Evolutionary conservation across 2,329 filamentous ascomycete species (phyloP).

Genomic region (Aspergillus udagawae): DNA sequence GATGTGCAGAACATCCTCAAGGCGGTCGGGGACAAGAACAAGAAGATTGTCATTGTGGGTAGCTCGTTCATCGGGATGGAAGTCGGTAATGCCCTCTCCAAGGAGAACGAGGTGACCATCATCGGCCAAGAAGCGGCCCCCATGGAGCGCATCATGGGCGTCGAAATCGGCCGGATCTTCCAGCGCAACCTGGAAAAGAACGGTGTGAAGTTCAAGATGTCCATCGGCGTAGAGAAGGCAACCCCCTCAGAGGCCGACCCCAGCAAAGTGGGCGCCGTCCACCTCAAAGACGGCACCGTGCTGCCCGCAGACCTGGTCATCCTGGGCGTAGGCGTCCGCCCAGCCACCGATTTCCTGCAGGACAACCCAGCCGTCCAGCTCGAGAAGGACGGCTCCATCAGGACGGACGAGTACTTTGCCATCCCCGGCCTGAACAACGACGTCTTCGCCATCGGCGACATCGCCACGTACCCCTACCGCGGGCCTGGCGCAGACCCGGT

Average conservation of each 20-base stretch:
- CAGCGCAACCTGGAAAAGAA: conserved; percentile 75
- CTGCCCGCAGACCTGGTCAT: conserved; percentile 87
- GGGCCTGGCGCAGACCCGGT: conserved; percentile 70
- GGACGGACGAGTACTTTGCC: conserved; percentile 73
- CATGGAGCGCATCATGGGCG: conserved; percentile 80
- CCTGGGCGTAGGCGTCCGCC: conserved; percentile 82
- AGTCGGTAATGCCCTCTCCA: conserved; percentile 75
- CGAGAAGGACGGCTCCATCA: conserved; percentile 79
- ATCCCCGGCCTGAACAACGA: conserved; percentile 68
- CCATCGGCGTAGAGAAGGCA: conserved; percentile 77
- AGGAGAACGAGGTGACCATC: conserved; percentile 78
- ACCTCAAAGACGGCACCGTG: conserved; percentile 78
- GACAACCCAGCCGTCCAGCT: conserved; percentile 67
- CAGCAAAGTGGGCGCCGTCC: conserved; percentile 72
- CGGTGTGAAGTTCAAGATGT: conserved; percentile 84
- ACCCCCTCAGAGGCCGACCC: conserved; percentile 64
- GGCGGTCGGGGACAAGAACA: conserved; percentile 74
- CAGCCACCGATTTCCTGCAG: conserved; percentile 77
- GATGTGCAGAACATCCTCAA: conserved; percentile 73
- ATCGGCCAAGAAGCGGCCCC: conserved; percentile 85
- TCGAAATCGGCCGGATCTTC: conserved; percentile 74
- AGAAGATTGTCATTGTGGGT: conserved; percentile 89
- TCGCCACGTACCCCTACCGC: conserved; percentile 89
- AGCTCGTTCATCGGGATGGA: conserved; percentile 99
- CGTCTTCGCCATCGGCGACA: conserved; percentile 92